A percentile compares a stretch with the other conserved stretches of the same genome.
These are phyloP conservation scores for Peronospora destructor DNA, from an alignment of 352 stramenopile genomes.

Conservation along the genomic window DNA sequence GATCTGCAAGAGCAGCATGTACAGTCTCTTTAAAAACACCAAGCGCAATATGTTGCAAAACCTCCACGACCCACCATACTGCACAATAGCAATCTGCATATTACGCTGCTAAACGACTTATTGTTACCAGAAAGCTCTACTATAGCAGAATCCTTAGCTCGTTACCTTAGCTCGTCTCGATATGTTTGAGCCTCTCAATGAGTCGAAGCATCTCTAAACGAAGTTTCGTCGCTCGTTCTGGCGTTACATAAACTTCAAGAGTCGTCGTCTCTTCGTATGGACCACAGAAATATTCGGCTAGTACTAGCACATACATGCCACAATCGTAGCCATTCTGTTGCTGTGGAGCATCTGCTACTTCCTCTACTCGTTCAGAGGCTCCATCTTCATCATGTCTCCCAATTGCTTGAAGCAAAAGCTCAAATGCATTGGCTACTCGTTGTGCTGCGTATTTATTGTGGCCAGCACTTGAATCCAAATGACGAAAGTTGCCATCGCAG, in stretches of 20 bases:
- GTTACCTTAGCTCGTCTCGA: neutral
- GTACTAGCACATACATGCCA: conserved; percentile 67
- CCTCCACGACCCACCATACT: conserved; percentile 47
- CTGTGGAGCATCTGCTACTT: conserved; percentile 43
- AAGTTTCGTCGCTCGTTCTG: conserved; percentile 38
- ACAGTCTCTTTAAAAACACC: no score
- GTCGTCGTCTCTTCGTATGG: conserved; percentile 6
- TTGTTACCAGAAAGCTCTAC: neutral
- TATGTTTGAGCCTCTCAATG: conserved; percentile 25
- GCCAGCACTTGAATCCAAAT: conserved; percentile 70
- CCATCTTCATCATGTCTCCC: conserved; percentile 9
- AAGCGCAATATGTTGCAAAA: no score
- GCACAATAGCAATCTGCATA: conserved; percentile 72
- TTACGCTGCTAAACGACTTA: neutral
- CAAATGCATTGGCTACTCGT: conserved; percentile 36
- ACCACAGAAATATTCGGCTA: conserved; percentile 54
- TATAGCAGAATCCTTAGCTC: neutral
- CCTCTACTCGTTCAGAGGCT: conserved; percentile 18
- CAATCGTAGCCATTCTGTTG: conserved; percentile 79
- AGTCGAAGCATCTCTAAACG: conserved; percentile 44
- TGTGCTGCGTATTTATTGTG: conserved; percentile 48
- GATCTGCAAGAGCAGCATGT: conserved; percentile 29
- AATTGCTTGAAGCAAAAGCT: conserved; percentile 28
- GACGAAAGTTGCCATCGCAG: conserved; percentile 30
- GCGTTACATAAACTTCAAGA: conserved; percentile 47